Percentiles rank a stretch among this genome's conserved stretches.
Evolutionary conservation across 2,329 filamentous ascomycete species (phyloP).

Genomic region (Diplodia intermedia): DNA sequence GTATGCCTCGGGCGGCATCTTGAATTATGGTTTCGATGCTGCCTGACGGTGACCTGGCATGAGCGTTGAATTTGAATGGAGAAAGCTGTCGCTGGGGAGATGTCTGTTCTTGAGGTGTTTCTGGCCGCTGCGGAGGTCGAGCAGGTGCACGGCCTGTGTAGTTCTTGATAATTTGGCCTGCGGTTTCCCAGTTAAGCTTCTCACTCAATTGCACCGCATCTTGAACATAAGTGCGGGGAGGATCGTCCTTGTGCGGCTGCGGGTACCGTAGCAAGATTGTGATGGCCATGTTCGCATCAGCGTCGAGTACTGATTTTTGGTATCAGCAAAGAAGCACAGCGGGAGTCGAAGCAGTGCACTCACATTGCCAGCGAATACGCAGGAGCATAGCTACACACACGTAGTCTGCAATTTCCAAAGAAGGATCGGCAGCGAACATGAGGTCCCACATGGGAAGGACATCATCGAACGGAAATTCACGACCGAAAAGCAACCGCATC

Average conservation of each 20-base stretch:
- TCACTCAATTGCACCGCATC: constrained; percentile 79
- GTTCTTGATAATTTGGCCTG: constrained; percentile 70
- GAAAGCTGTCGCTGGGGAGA: constrained; percentile 36
- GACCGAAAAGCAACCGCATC: constrained; percentile 90
- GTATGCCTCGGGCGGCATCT: constrained; percentile 75
- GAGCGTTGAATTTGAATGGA: constrained; percentile 41
- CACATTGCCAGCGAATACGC: constrained; percentile 87
- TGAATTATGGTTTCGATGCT: constrained; percentile 75
- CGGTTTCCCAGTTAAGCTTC: constrained; percentile 68
- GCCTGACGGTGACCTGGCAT: constrained; percentile 41
- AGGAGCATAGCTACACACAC: constrained; percentile 95
- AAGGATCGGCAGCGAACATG: constrained; percentile 84
- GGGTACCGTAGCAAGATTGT: constrained; percentile 86
- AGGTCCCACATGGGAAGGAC: constrained; percentile 88
- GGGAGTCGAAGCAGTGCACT: constrained; percentile 46
- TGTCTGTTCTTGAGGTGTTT: constrained; percentile 20
- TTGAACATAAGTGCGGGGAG: constrained; percentile 80
- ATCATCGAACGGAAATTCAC: constrained; percentile 90
- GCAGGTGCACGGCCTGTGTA: constrained; percentile 62
- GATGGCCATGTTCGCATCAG: constrained; percentile 86
- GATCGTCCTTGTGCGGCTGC: constrained; percentile 65
- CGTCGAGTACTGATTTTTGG: constrained; percentile 69
- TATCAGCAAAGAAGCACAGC: not conserved
- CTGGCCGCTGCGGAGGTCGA: constrained; percentile 39
- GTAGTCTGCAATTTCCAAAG: constrained; percentile 80